Base-by-base conservation (phyloP, 495 filamentous ascomycete species). In the Annulohypoxylon stygium region DNA sequence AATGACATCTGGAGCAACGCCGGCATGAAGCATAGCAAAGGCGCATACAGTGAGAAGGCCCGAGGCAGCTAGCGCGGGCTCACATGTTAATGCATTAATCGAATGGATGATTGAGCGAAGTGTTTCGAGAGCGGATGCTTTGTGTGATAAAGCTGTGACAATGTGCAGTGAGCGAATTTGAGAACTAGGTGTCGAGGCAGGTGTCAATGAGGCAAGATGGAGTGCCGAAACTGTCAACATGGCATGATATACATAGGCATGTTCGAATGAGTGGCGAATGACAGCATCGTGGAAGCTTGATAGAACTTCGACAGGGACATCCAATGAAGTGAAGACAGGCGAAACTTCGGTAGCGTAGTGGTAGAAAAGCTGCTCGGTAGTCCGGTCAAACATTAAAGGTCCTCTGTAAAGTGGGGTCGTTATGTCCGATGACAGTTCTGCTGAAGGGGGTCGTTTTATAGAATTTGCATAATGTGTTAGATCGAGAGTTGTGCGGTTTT, bases 1-100 rank as follows among this genome's bases (percentile, higher is more conserved):
- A n/a, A 66, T 66, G 14, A 39, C 37, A 37, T 66, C 63, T 26
- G 26, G 20, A 37, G 26, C 53, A 23, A 66, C 41, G 14, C 63
- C 63, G 20, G 37, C 53, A 33, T 48, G 63, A n/a, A 66, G 63
- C 50, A 59, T 34, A 14, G 63, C 51, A 37, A 66, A 66, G 10
- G 63, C 63, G 16, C 63, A 64, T 39, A 66, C 63, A 5, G 63
- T 58, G 14, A 66, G 63, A n/a, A 66, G 63, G n/a, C 63, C 53
- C 25, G 63, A 66, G 14, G 63, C 63, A 2, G 39, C 53, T 7
- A 66, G 12, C 12, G 63, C 63, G 2, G 63, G 63, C 25, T 66
- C 53, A 30, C 51, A 66, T 45, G 63, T 64, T 8, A 20, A 14
- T n/a, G 45, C n/a, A 7, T 30, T 58, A 9, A 58, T 66, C 14